Conservation (phyloP, 768 basidiomycete species). For the Cystofilobasidium macerans region DNA sequence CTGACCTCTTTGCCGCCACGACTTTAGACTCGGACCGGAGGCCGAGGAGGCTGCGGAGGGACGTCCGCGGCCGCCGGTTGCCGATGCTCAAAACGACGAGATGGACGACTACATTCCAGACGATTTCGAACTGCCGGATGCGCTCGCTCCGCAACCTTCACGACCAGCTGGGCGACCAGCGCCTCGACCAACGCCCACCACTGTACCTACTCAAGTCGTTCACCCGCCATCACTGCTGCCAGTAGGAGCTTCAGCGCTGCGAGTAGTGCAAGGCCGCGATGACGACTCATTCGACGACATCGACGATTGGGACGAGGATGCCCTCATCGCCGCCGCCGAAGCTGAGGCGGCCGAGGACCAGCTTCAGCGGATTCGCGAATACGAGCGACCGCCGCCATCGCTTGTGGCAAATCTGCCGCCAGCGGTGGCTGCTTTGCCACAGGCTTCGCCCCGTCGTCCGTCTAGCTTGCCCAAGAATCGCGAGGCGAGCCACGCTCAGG, state of each 20-base stretch:
- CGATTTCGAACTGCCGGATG: conserved; percentile 14
- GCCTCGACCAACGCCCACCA: not conserved
- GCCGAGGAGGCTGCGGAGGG: no score
- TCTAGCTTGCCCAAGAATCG: not conserved
- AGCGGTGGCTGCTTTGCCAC: not conserved
- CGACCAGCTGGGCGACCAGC: not conserved
- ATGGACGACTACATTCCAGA: conserved; percentile 23
- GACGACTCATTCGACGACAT: not conserved
- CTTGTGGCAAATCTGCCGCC: not conserved
- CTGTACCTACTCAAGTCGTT: not conserved
- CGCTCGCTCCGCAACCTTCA: not conserved
- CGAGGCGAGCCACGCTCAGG: not conserved
- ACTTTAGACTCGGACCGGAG: no score
- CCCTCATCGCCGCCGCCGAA: not conserved
- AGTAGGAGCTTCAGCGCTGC: no score
- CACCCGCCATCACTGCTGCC: not conserved
- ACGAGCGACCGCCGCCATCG: not conserved
- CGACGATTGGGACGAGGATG: conserved; percentile 1
- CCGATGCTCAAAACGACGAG: not conserved
- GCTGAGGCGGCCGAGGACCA: not conserved
- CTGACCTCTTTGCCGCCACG: not conserved
- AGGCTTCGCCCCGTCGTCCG: not conserved
- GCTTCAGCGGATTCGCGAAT: not conserved
- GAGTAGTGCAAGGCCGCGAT: not conserved
- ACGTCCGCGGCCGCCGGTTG: not conserved